These are phyloP conservation scores for Cladorrhinum sp. DNA, from an alignment of 2,329 filamentous ascomycete species.

Conservation along the genomic window DNA sequence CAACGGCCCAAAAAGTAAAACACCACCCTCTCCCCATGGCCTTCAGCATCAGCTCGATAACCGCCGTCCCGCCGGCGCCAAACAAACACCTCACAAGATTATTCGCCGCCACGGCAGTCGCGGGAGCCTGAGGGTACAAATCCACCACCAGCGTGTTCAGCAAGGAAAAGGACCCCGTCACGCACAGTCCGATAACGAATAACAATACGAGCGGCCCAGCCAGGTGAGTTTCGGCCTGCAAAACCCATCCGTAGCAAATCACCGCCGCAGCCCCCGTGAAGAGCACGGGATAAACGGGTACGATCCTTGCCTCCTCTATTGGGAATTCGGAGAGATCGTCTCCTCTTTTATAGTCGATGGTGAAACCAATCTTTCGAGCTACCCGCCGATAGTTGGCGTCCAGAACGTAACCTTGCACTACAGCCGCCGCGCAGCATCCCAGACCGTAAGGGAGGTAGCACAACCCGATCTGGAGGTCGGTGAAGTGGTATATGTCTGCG, in stretches of 20 bases:
- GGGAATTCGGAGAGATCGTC: slow-evolving; percentile 51
- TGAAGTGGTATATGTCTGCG: slow-evolving; percentile 48
- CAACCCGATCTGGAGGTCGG: slow-evolving; percentile 50
- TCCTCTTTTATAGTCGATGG: slow-evolving; percentile 57
- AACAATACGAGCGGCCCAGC: slow-evolving; percentile 54
- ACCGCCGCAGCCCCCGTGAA: slow-evolving; percentile 51
- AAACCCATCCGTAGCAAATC: slow-evolving; percentile 56
- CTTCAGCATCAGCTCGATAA: slow-evolving; percentile 57
- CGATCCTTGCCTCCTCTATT: slow-evolving; percentile 53
- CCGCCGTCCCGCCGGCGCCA: slow-evolving; percentile 56
- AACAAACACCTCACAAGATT: slow-evolving; percentile 62
- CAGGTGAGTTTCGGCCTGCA: slow-evolving; percentile 49
- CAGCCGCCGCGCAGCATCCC: slow-evolving; percentile 46
- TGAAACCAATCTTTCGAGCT: slow-evolving; percentile 58
- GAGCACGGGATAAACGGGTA: slow-evolving; percentile 54
- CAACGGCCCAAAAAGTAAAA: slow-evolving; percentile 56
- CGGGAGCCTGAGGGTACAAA: slow-evolving; percentile 57
- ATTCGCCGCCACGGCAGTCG: slow-evolving; percentile 61
- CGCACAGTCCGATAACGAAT: slow-evolving; percentile 55
- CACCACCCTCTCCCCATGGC: slow-evolving; percentile 59
- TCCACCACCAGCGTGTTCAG: slow-evolving; percentile 64
- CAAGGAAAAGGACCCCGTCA: slow-evolving; percentile 61
- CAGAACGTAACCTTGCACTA: slow-evolving; percentile 55
- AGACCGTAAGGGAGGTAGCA: slow-evolving; percentile 54
- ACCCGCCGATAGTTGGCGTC: slow-evolving; percentile 70